These are phyloP conservation scores for Kwoniella sp. DNA, from an alignment of 768 basidiomycete species.

Conservation along the genomic window DNA sequence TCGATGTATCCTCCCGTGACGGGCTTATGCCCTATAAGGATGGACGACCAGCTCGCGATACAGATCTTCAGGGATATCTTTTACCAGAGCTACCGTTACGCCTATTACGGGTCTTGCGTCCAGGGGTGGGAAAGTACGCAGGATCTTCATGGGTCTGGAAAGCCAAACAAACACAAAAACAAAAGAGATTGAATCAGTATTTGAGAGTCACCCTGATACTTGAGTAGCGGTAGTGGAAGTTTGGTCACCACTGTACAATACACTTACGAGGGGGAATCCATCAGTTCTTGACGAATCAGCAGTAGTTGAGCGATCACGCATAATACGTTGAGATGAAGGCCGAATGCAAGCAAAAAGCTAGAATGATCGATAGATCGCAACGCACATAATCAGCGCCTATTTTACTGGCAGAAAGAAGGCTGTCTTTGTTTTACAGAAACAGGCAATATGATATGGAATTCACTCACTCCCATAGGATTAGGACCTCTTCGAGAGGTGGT, in stretches of 20 bases:
- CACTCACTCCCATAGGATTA: slow-evolving; percentile 81
- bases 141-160: slow-evolving; percentile 84
- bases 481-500: slow-evolving; percentile 90
- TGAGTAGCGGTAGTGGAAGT: too few relatives aligned
- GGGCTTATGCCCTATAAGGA: slow-evolving; percentile 33
- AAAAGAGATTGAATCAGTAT: background rate
- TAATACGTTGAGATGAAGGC: slow-evolving; percentile 91
- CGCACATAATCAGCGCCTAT: too few relatives aligned
- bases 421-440: too few relatives aligned
- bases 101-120: slow-evolving; percentile 84
- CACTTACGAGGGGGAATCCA: slow-evolving; percentile 78
- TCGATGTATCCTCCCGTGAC: too few relatives aligned
- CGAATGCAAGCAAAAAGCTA: slow-evolving; percentile 86
- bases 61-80: slow-evolving; percentile 74
- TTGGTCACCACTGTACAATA: background rate
- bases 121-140: slow-evolving; percentile 90
- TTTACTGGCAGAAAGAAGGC: too few relatives aligned
- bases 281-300: slow-evolving; percentile 85
- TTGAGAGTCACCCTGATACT: too few relatives aligned
- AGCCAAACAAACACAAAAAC: too few relatives aligned
- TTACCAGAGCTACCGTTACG: slow-evolving; percentile 89
- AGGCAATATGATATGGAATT: too few relatives aligned
- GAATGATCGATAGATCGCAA: too few relatives aligned
- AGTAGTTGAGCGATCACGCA: slow-evolving; percentile 95
- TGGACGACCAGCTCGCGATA: slow-evolving; percentile 52